A percentile compares a stretch with the other conserved stretches of the same genome.
Conservation (phyloP, 2,329 filamentous ascomycete genomes). For the Scedosporium apiospermum region DNA sequence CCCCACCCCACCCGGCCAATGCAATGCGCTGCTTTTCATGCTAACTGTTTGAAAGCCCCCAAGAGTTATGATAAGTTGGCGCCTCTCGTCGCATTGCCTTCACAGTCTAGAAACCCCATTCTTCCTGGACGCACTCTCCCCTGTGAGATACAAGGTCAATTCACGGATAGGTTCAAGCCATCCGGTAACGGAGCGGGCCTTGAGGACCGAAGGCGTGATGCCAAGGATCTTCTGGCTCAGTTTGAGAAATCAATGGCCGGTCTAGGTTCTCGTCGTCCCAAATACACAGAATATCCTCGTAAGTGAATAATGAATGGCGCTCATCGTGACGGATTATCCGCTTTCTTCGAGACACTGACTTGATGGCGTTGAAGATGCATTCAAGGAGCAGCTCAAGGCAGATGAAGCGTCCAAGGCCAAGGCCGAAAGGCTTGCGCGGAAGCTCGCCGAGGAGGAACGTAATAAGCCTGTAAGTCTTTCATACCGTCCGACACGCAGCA, state of each 20-base stretch:
- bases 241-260: constrained; percentile 31
- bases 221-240: constrained; percentile 27
- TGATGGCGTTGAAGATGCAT: constrained; percentile 21
- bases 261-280: constrained; percentile 32
- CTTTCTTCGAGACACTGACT: not conserved
- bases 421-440: constrained; percentile 34
- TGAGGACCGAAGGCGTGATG: constrained; percentile 31
- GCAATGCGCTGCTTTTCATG: not conserved
- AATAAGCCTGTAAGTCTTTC: constrained; percentile 26
- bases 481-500: no score
- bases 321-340: not conserved
- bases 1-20: not conserved
- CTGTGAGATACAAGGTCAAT: constrained; percentile 33
- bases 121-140: constrained; percentile 29
- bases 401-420: constrained; percentile 36
- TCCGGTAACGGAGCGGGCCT: constrained; percentile 27
- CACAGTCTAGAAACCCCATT: constrained; percentile 27
- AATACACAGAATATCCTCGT: constrained; percentile 37
- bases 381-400: constrained; percentile 36
- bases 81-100: constrained; percentile 30
- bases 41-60: constrained; percentile 16
- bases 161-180: constrained; percentile 30
- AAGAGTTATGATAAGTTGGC: constrained; percentile 36
- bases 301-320: constrained; percentile 13
- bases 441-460: constrained; percentile 28